Base-by-base conservation (phyloP, 1,284 basidiomycete genomes). In the Cystobasidium pallidum region DNA sequence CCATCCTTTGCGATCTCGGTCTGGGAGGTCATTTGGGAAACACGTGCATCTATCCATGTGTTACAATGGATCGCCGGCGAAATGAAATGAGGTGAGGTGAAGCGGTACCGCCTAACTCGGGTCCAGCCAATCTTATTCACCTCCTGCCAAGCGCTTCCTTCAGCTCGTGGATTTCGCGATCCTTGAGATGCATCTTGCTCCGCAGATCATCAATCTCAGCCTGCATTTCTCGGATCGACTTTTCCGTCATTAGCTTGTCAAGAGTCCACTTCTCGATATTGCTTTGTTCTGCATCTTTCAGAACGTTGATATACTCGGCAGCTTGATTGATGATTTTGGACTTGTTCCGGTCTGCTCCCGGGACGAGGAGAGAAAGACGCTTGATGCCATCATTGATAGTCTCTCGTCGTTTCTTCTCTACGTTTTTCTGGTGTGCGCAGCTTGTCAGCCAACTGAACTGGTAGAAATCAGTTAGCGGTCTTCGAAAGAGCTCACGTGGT, bases 381-480 rank as follows among this genome's bases (percentile, higher is more conserved):
- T 90, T 92, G 83, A 98, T 96, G 0, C 94, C 94, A 74, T 94
- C 91, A 81, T 95, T 95, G 83, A 98, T 97, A 78, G 93, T 94
- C 21, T 92, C 91, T 70, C 94, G 86, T 63, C 94, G 88, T 54
- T 93, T 87, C 72, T 94, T 90, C 82, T 98, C 94, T 13, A 97
- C 94, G 82, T 97, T 94, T 90, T 96, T 96, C 92, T 95, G 79
- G 2, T 19, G 76, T 75, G 66, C 78, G 78, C 19, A 77, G 74
- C 17, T 73, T 74, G 43, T 36, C 70, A 71, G 11, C 75, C 32
- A 43, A 32, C 34, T 11, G 19, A 7, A 41, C n/a, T 28, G 21
- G 6, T n/a, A 13, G 66, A 24, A 26, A 24, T 61, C 61, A 66
- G 51, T 59, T n/a, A 17, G 13, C 51, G 61, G 43, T 41, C 58